Base-by-base conservation (phyloP, 208 protist genomes). In the Trypanosoma vivax region DNA sequence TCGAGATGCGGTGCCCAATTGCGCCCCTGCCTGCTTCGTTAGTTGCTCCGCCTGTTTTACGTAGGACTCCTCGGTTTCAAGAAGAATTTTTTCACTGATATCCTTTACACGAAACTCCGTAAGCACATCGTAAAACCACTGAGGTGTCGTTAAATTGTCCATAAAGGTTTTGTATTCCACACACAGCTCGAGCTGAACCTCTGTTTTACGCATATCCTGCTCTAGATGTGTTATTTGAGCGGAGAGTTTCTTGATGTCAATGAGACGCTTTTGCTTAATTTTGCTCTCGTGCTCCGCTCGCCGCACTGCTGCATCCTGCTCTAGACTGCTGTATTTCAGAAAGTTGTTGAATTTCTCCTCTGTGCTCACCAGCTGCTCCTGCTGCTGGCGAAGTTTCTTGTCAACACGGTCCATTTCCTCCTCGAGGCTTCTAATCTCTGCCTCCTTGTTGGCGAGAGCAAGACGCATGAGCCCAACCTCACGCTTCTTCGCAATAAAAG, bases 401-500 rank as follows among this genome's bases (percentile, higher is more conserved):
- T 97, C 90, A 0, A 84, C 70, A 21, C 88, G 78, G 57, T 96
- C 79, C 13, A 95, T 77, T 45, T 92, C 81, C 54, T 96, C 92
- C 31, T 98, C 93, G 5, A 98, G 66, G 61, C 96, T 96, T 16
- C 82, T 82, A 45, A 96, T 97, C 48, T 98, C 94, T 6, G 76
- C 60, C 51, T 89, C 75, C 63, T 98, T 98, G 13, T 90, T 94
- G 0, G 92, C 87, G 3, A 97, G 74, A 0, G 84, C 94, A 79
- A 98, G 95, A 45, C 95, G 91, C 47, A 97, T 83, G 6, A 98
- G 80, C n/a, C 96, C 96, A 42, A 97, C 85, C 60, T 98, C 90
- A 1, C 93, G 71, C 71, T 98, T 98, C 58, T 96, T 93, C 16
- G 73, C 71, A 42, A 98, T 92, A 54, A 94, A 96, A 33, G 94